A percentile compares a stretch with the other conserved stretches of the same genome.
Conservation (phyloP, 768 basidiomycete species). For the Xerocomellus amylosporus region DNA sequence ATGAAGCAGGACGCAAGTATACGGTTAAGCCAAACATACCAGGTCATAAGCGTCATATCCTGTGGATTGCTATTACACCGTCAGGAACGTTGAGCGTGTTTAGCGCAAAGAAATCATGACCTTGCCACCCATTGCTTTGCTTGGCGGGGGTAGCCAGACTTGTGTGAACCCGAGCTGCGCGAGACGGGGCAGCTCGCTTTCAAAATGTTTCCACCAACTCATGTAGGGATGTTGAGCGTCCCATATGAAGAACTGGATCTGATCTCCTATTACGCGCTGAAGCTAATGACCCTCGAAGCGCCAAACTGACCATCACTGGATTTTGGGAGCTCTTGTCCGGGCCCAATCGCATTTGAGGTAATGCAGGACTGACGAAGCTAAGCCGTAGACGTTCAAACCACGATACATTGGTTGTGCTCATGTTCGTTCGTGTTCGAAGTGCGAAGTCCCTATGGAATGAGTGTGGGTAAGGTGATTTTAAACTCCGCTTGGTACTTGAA, state of each 20-base stretch:
- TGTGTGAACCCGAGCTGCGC: slow-evolving; percentile 73
- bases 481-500: slow-evolving; percentile 26
- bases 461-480: slow-evolving; percentile 5
- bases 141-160: slow-evolving; percentile 80
- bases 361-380: slow-evolving; percentile 35
- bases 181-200: slow-evolving; percentile 59
- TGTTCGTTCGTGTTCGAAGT: slow-evolving; percentile 2
- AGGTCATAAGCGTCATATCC: slow-evolving; percentile 88
- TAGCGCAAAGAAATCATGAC: slow-evolving; percentile 30
- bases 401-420: slow-evolving; percentile 5
- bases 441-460: too few relatives aligned
- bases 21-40: slow-evolving; percentile 38
- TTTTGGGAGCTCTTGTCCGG: slow-evolving; percentile 49
- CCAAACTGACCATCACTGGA: slow-evolving; percentile 60
- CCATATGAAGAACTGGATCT: slow-evolving; percentile 90
- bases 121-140: slow-evolving; percentile 62
- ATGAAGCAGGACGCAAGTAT: neutral
- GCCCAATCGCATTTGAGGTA: slow-evolving; percentile 61
- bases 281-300: neutral
- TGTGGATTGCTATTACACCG: slow-evolving; percentile 50
- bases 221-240: slow-evolving; percentile 51
- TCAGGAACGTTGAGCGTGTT: slow-evolving; percentile 9
- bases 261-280: neutral
- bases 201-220: slow-evolving; percentile 83
- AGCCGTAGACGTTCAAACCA: slow-evolving; percentile 28